Evolutionary conservation across 805 yeast genomes (phyloP), one percentile per base, ranked within the genome.

Genomic region (Lipomyces starkeyi): DNA sequence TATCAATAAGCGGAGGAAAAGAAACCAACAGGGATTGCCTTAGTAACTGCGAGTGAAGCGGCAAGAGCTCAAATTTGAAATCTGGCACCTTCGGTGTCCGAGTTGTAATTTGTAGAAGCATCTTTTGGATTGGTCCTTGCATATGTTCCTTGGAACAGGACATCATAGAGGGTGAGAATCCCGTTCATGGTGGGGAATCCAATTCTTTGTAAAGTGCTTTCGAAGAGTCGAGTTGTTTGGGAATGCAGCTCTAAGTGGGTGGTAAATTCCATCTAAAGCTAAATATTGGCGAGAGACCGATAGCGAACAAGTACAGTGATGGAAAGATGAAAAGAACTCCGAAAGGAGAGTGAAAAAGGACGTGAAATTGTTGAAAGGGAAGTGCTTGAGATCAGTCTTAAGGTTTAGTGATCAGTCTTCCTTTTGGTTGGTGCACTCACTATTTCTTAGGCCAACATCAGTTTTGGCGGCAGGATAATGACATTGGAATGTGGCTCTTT

Each of bases 261-360:
- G 78, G 79, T 77, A 75, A 73, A 78, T 76, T 78, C 81, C 82
- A 78, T 78, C 80, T 79, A 78, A 80, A 77, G 82, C 82, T 80
- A 78, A 80, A 79, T 80, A 79, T 79, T 78, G 81, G 83, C 81
- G 81, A 79, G 82, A 79, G 81, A 79, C 82, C 81, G 82, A 79
- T 80, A 80, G 81, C 81, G 81, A 79, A 79, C 82, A 80, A 79
- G 82, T 79, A 80, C 81, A 78, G 82, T 80, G 81, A 80, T 76
- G 81, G 81, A 80, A 79, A 80, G 82, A 79, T 80, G 81, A 79
- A 79, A 80, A 79, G 81, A 75, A 79, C 81, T 78, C 78, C 79
- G 81, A 78, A 79, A 79, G 79, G 81, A 78, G 81, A 79, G 82
- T 79, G 81, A 78, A 80, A 79, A 75, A 79, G 81, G 77, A 79